phyloP scores from a whole-genome alignment of 2,329 filamentous ascomycete genomes.

The Phyllosticta citribraziliensis region DNA sequence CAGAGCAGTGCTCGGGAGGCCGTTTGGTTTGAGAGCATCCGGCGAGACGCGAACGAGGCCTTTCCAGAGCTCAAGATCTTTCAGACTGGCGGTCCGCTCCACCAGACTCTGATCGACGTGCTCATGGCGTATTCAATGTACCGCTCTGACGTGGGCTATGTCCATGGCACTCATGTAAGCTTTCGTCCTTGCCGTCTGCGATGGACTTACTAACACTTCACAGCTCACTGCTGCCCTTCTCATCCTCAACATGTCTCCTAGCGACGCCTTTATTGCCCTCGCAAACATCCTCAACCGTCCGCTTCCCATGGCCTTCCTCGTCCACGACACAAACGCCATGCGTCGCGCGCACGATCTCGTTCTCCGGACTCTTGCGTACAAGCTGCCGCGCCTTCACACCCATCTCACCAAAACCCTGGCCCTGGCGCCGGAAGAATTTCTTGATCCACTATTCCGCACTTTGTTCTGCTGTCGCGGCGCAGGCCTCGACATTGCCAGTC shows the following conservation, averaged over 20 bases:
- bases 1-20: conserved; percentile 42
- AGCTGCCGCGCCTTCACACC: conserved; percentile 52
- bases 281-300: conserved; percentile 71
- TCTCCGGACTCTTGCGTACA: conserved; percentile 54
- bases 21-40: conserved; percentile 55
- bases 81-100: conserved; percentile 54
- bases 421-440: conserved; percentile 39
- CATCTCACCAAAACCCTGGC: conserved; percentile 48
- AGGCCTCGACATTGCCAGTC: conserved; percentile 58
- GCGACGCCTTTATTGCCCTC: conserved; percentile 58
- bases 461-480: conserved; percentile 50
- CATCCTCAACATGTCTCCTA: conserved; percentile 59
- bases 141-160: conserved; percentile 69
- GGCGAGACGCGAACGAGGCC: conserved; percentile 54
- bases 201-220: neutral
- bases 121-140: conserved; percentile 75
- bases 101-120: conserved; percentile 59
- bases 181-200: neutral
- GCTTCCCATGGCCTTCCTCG: conserved; percentile 64
- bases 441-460: conserved; percentile 51
- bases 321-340: conserved; percentile 59
- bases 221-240: conserved; percentile 64
- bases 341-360: conserved; percentile 59
- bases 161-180: conserved; percentile 64
- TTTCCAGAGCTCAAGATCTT: conserved; percentile 69